Evolutionary conservation across 2,329 filamentous ascomycete genomes (phyloP).

Genomic region (Ophiocordyceps australis): DNA sequence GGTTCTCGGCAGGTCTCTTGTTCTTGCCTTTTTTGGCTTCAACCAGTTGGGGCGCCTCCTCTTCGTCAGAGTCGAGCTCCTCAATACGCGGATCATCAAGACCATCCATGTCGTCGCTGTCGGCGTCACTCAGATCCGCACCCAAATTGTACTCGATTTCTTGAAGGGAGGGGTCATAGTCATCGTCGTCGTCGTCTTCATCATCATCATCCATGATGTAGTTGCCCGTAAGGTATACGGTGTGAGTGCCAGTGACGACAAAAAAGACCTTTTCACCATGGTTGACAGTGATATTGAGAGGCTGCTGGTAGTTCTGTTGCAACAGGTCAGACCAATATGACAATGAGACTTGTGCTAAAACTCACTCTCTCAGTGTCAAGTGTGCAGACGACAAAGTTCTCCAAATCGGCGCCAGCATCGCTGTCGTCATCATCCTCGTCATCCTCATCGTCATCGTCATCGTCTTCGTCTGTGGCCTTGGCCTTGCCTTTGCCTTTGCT

Average conservation of each 20-base stretch:
- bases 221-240: conserved; percentile 87
- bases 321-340: no score
- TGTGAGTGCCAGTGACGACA: conserved; percentile 75
- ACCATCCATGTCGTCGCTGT: conserved; percentile 62
- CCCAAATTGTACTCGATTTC: conserved; percentile 57
- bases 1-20: conserved; percentile 67
- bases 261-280: conserved; percentile 88
- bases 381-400: conserved; percentile 91
- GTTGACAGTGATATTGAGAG: conserved; percentile 80
- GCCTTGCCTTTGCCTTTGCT: conserved; percentile 54
- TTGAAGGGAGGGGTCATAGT: conserved; percentile 68
- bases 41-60: conserved; percentile 48
- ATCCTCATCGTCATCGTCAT: conserved; percentile 34
- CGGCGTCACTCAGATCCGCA: conserved; percentile 55
- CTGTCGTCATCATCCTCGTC: conserved; percentile 47
- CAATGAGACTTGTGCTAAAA: no score
- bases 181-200: conserved; percentile 48
- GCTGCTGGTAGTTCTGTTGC: conserved; percentile 87
- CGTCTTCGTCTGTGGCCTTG: conserved; percentile 40
- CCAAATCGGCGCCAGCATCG: conserved; percentile 47
- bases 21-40: conserved; percentile 61
- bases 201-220: conserved; percentile 64
- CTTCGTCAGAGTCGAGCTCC: conserved; percentile 67
- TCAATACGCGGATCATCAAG: conserved; percentile 66
- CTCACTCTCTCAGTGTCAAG: conserved; percentile 81